Conservation (phyloP, 352 stramenopile genomes). For the Phytopythium boreale region DNA sequence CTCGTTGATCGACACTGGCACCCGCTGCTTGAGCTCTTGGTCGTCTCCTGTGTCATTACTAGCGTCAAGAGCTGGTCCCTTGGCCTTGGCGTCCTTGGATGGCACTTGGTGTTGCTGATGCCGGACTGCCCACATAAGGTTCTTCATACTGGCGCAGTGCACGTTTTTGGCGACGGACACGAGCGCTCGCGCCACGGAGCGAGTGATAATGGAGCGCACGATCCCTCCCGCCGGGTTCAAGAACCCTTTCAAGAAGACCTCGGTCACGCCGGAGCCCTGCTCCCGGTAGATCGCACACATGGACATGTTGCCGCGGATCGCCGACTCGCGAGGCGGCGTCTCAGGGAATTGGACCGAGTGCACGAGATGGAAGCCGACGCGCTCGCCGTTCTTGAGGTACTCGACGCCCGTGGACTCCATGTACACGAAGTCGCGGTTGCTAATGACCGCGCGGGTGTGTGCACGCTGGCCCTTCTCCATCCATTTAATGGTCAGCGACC, state of each 20-base stretch:
- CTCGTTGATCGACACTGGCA: neutral
- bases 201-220: conserved; percentile 30
- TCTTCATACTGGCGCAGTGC: conserved; percentile 61
- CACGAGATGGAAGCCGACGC: conserved; percentile 37
- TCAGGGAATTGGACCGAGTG: conserved; percentile 47
- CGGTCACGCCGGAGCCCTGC: conserved; percentile 34
- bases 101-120: conserved; percentile 10
- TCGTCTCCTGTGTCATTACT: neutral
- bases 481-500: conserved; percentile 44
- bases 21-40: neutral
- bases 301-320: conserved; percentile 50
- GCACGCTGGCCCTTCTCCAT: conserved; percentile 33
- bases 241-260: conserved; percentile 52
- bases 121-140: conserved; percentile 50
- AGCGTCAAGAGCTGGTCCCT: conserved; percentile 2
- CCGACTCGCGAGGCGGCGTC: conserved; percentile 26
- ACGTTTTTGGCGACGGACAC: conserved; percentile 33
- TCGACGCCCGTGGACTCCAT: conserved; percentile 41
- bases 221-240: conserved; percentile 35
- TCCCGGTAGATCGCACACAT: conserved; percentile 60
- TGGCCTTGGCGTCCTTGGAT: conserved; percentile 1
- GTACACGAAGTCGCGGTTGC: conserved; percentile 49
- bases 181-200: conserved; percentile 26
- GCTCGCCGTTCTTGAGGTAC: conserved; percentile 28
- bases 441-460: conserved; percentile 30